A percentile compares a stretch with the other conserved stretches of the same genome.
Conservation (phyloP, 2,329 filamentous ascomycete genomes). For the Xylariaceae sp. region DNA sequence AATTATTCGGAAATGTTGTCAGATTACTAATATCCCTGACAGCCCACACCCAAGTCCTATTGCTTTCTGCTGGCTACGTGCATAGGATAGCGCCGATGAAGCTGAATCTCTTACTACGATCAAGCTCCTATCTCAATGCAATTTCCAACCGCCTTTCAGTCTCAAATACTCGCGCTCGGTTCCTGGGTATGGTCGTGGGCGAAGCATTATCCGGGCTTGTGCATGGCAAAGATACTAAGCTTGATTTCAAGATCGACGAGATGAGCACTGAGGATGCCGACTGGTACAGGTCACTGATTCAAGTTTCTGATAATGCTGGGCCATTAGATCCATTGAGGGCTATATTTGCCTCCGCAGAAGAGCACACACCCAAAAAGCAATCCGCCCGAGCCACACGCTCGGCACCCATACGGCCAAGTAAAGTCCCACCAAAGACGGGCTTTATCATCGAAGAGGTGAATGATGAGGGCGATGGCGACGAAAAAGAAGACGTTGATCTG, state of each 20-base stretch:
- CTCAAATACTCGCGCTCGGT: slow-evolving; percentile 69
- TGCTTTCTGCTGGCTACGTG: slow-evolving; percentile 74
- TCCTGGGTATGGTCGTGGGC: slow-evolving; percentile 85
- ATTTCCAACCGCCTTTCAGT: slow-evolving; percentile 82
- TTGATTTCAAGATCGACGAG: slow-evolving; percentile 83
- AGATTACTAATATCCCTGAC: slow-evolving; percentile 15
- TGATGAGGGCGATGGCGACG: slow-evolving; percentile 44
- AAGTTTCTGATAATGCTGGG: slow-evolving; percentile 60
- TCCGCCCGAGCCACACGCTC: slow-evolving; percentile 18
- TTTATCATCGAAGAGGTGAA: slow-evolving; percentile 65
- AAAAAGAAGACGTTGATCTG: slow-evolving; percentile 63
- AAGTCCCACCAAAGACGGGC: slow-evolving; percentile 32
- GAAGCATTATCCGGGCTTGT: slow-evolving; percentile 63
- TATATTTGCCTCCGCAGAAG: slow-evolving; percentile 21
- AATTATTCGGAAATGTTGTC: neutral
- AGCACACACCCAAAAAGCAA: slow-evolving; percentile 21
- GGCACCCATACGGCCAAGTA: slow-evolving; percentile 19
- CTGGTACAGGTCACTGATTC: slow-evolving; percentile 68
- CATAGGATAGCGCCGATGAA: slow-evolving; percentile 62
- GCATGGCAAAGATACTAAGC: slow-evolving; percentile 64
- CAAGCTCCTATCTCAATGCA: slow-evolving; percentile 67
- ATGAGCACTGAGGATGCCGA: slow-evolving; percentile 66
- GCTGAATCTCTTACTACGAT: slow-evolving; percentile 65
- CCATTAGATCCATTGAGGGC: slow-evolving; percentile 46
- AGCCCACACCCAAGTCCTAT: slow-evolving; percentile 77